These are phyloP conservation scores for Aspergillus carlsbadensis DNA, from an alignment of 495 filamentous ascomycete genomes.

Conservation along the genomic window DNA sequence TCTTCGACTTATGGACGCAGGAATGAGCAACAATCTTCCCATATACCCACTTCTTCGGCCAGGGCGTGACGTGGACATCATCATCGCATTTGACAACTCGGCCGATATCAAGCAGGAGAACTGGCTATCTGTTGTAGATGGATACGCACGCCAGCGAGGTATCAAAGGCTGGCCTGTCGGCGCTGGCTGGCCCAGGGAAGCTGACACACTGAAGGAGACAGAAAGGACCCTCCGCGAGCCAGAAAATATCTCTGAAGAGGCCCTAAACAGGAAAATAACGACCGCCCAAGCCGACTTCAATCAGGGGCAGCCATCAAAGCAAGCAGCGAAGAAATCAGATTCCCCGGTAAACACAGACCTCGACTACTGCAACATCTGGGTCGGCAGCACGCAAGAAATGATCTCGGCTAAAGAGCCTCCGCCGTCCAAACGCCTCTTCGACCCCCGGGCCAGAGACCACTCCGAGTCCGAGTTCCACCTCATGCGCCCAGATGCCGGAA, in stretches of 20 bases:
- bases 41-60: constrained; percentile 90
- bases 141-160: constrained; percentile 83
- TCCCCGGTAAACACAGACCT: constrained; percentile 54
- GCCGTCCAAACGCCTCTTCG: constrained; percentile 58
- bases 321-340: constrained; percentile 4
- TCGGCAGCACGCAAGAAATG: constrained; percentile 75
- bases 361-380: constrained; percentile 93
- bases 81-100: constrained; percentile 87
- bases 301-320: background rate
- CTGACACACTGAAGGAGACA: constrained; percentile 51
- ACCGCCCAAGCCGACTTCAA: constrained; percentile 50
- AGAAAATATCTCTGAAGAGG: constrained; percentile 55
- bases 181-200: constrained; percentile 77
- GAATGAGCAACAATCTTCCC: constrained; percentile 96
- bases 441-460: constrained; percentile 29
- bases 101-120: constrained; percentile 85
- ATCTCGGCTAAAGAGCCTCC: constrained; percentile 60
- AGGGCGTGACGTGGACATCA: constrained; percentile 81
- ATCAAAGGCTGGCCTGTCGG: constrained; percentile 93
- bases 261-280: constrained; percentile 62
- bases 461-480: constrained; percentile 69
- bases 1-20: constrained; percentile 91
- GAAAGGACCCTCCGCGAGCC: constrained; percentile 67
- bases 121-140: constrained; percentile 90
- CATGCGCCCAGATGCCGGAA: constrained; percentile 74